Evolutionary conservation across 306 rosid genomes (phyloP).

Genomic region (Urtica urens): DNA sequence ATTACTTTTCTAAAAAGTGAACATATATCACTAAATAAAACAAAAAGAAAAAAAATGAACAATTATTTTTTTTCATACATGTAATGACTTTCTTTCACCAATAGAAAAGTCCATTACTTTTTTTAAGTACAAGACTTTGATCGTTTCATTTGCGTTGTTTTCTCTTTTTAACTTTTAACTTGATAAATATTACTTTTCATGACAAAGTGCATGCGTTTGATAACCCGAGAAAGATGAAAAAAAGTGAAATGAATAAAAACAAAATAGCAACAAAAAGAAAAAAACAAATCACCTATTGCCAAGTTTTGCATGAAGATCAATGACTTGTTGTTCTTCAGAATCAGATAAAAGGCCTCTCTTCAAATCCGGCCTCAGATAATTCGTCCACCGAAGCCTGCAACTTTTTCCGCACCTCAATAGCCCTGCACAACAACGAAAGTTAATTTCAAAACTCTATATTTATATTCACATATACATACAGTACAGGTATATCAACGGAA

Average conservation of each 20-base stretch:
- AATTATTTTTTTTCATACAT: too few relatives aligned
- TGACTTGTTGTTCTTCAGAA: slow-evolving; percentile 70
- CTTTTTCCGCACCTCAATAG: slow-evolving; percentile 88
- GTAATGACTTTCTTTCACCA: too few relatives aligned
- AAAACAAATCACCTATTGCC: slow-evolving; percentile 58
- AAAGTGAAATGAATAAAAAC: not conserved
- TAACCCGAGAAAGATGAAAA: too few relatives aligned
- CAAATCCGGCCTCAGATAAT: slow-evolving; percentile 80
- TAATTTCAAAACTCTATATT: not conserved
- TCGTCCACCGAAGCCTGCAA: slow-evolving; percentile 93
- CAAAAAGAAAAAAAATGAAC: too few relatives aligned
- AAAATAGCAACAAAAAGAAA: not conserved
- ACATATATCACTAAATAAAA: too few relatives aligned
- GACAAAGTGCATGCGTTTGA: too few relatives aligned
- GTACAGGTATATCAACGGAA: not conserved
- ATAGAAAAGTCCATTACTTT: too few relatives aligned
- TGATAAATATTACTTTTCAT: too few relatives aligned
- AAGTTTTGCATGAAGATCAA: slow-evolving; percentile 90
- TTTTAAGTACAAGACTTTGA: too few relatives aligned
- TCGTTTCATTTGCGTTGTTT: too few relatives aligned
- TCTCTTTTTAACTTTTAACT: too few relatives aligned
- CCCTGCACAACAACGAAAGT: slow-evolving; percentile 38
- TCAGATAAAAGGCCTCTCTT: slow-evolving; percentile 89
- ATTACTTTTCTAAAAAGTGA: too few relatives aligned
- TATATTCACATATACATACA: not conserved